Percentiles rank a stretch among this genome's conserved stretches.
Conservation (phyloP, 306 rosid species). For the Cucumis cinereus region DNA sequence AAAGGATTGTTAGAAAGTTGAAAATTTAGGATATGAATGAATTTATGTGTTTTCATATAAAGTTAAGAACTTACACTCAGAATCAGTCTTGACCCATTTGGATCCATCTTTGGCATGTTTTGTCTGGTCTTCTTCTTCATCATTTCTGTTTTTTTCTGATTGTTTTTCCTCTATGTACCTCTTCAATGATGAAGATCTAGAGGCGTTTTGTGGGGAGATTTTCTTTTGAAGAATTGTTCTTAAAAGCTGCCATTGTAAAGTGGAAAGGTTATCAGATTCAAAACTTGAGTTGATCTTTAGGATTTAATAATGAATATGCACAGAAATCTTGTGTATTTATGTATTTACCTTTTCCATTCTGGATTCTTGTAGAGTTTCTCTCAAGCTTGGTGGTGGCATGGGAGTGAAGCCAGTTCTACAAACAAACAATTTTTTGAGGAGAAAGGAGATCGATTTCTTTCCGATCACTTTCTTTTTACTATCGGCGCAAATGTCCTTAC, state of each 20-base stretch:
- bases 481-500: slow-evolving; percentile 64
- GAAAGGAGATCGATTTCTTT: slow-evolving; percentile 79
- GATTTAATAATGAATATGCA: neutral
- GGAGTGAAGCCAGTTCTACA: slow-evolving; percentile 83
- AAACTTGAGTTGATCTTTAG: neutral
- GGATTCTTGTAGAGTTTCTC: slow-evolving; percentile 78
- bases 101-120: slow-evolving; percentile 41
- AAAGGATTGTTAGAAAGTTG: neutral
- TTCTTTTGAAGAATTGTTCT: slow-evolving; percentile 82
- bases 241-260: slow-evolving; percentile 39
- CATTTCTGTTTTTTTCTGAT: slow-evolving; percentile 21
- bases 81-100: slow-evolving; percentile 97
- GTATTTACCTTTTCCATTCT: slow-evolving; percentile 82
- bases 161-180: slow-evolving; percentile 44
- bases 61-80: slow-evolving; percentile 62
- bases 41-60: neutral
- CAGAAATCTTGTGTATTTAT: too few species aligned
- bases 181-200: slow-evolving; percentile 40
- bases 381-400: slow-evolving; percentile 55
- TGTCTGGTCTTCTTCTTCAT: slow-evolving; percentile 21
- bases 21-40: neutral
- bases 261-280: neutral
- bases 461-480: slow-evolving; percentile 49
- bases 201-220: slow-evolving; percentile 34
- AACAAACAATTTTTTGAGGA: slow-evolving; percentile 78